A percentile compares a stretch with the other conserved stretches of the same genome.
Evolutionary conservation across 1,139 yeast genomes (phyloP).

Genomic region (Geotrichum histeridarum): DNA sequence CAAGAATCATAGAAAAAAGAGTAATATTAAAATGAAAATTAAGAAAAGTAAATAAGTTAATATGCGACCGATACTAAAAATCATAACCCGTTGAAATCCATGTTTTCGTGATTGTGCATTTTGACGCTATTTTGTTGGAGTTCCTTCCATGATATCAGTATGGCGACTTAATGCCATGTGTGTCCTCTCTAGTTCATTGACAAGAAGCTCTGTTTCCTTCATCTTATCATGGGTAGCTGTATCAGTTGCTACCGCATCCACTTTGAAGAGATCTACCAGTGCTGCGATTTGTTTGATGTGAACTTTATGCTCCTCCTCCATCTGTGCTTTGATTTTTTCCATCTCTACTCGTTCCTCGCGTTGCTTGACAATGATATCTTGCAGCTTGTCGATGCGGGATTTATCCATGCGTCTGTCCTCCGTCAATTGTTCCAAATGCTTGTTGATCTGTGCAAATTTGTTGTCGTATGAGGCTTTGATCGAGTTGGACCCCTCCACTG

Average conservation of each 20-base stretch:
- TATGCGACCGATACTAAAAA: no score
- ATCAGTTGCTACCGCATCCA: neutral
- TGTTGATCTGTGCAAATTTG: constrained; percentile 17
- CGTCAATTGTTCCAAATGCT: constrained; percentile 24
- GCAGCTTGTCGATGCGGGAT: constrained; percentile 21
- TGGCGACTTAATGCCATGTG: neutral
- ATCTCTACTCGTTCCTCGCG: constrained; percentile 23
- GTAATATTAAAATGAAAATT: no score
- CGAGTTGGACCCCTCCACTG: constrained; percentile 9
- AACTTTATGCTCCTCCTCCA: constrained; percentile 22
- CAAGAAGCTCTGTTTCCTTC: constrained; percentile 6
- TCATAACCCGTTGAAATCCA: no score
- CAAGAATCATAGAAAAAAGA: no score
- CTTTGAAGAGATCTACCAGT: constrained; percentile 2
- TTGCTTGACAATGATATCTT: constrained; percentile 21
- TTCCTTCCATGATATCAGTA: no score
- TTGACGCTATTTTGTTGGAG: no score
- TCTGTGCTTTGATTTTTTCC: constrained; percentile 21
- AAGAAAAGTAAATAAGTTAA: no score
- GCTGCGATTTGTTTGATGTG: constrained; percentile 24
- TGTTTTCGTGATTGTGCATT: no score
- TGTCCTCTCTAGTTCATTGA: constrained; percentile 8
- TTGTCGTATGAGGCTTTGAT: constrained; percentile 8
- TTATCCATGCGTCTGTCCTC: constrained; percentile 24
- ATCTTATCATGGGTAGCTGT: neutral